These are phyloP conservation scores for Kodamaea arcana DNA, from an alignment of 1,139 yeast species.

Conservation along the genomic window DNA sequence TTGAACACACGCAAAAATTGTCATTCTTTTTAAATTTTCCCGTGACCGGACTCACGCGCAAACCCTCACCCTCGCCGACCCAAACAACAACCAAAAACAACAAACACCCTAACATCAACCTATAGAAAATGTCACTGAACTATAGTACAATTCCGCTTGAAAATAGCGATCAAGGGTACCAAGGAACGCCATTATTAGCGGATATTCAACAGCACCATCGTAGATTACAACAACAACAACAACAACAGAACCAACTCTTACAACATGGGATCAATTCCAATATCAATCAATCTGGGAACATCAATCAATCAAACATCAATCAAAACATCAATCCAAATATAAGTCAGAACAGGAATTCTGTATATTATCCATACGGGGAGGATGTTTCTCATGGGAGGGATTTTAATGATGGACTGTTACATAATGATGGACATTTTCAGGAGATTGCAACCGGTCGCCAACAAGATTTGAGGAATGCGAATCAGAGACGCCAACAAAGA, in stretches of 20 bases:
- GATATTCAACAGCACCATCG: constrained; percentile 1
- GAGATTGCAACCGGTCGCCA: constrained; percentile 4
- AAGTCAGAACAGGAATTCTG: not conserved
- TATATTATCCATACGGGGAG: not conserved
- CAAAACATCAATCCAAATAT: not conserved
- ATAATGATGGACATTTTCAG: constrained; percentile 1
- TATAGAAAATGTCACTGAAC: constrained; percentile 7
- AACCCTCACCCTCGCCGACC: too few species aligned
- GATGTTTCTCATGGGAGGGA: constrained; percentile 1
- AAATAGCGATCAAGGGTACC: constrained; percentile 1
- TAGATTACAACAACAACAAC: constrained; percentile 2
- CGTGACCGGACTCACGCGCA: too few species aligned
- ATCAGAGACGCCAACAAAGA: constrained; percentile 1
- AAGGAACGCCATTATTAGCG: not conserved
- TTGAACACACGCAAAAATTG: too few species aligned
- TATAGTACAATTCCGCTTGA: constrained; percentile 10
- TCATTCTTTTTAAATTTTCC: too few species aligned
- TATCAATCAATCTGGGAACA: not conserved
- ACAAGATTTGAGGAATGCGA: constrained; percentile 4
- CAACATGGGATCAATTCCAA: not conserved
- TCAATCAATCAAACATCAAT: not conserved
- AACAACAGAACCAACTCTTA: constrained; percentile 1
- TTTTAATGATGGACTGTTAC: constrained; percentile 1
- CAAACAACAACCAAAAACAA: not conserved
- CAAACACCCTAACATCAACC: constrained; percentile 9